These are phyloP conservation scores for Entomophthora muscae DNA, from an alignment of 371 early-diverging fungal species.

Conservation along the genomic window DNA sequence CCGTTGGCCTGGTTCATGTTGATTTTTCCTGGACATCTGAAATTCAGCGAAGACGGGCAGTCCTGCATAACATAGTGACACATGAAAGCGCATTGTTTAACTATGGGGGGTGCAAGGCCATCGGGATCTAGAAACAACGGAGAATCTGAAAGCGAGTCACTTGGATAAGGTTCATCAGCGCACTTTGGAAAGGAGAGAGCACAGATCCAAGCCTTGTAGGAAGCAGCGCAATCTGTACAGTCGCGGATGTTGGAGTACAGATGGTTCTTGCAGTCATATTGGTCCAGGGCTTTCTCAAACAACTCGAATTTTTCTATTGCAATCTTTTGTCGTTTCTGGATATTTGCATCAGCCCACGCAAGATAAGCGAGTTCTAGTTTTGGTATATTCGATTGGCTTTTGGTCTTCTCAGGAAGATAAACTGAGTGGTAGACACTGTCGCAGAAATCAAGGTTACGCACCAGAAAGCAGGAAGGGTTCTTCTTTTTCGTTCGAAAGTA, in stretches of 20 bases:
- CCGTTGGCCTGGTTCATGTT: background rate
- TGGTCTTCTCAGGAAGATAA: constrained; percentile 10
- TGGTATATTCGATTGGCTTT: constrained; percentile 2
- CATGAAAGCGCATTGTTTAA: background rate
- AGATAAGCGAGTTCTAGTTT: constrained; percentile 13
- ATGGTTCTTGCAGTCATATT: constrained; percentile 30
- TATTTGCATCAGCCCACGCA: constrained; percentile 22
- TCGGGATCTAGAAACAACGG: background rate
- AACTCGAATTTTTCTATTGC: constrained; percentile 23
- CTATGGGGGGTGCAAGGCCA: background rate
- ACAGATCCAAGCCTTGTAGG: constrained; percentile 46
- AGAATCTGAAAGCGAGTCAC: background rate
- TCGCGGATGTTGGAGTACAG: constrained; percentile 38
- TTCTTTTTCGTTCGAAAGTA: background rate
- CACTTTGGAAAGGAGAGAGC: constrained; percentile 41
- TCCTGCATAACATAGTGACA: background rate
- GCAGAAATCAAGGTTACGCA: constrained; percentile 23
- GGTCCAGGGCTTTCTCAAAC: constrained; percentile 20
- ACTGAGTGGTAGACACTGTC: constrained; percentile 39
- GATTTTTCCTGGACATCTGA: background rate
- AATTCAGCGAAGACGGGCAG: background rate
- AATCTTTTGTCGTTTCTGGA: constrained; percentile 1
- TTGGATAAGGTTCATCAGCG: constrained; percentile 18
- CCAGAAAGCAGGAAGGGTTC: background rate
- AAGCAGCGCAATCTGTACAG: constrained; percentile 34